Base-by-base conservation (phyloP, 1,284 basidiomycete species). In the Fomitopsis schrenkii region DNA sequence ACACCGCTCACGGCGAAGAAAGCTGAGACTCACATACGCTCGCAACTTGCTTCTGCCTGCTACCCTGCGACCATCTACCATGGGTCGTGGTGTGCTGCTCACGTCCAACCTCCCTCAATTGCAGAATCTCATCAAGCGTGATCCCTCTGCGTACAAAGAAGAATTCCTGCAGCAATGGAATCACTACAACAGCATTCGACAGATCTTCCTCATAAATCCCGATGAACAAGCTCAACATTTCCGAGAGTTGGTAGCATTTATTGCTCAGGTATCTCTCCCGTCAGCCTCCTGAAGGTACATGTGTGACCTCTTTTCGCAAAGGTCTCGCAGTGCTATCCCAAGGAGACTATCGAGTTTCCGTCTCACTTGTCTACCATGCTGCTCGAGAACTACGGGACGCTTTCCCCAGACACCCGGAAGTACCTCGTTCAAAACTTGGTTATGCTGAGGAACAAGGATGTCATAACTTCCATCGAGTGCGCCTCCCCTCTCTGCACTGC, bases 81-180 rank as follows among this genome's bases (percentile, higher is more conserved):
- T 86, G 84, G 81, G 77, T 63, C 81, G 88, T 40, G 87, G 87
- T 26, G 75, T 86, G 45, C 77, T 88, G 26, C 79, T 91, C 59
- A 86, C 87, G 35, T 82, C 88, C 17, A 91, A 91, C 67, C 79
- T 91, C 12, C 88, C 89, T 0, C 90, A 91, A 68, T 79, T 99
- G 19, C 97, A 99, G 74, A 98, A 98, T 73, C 82, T 99, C 62
- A 95, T 99, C 75, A 99, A 97, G 77, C 85, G 97, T 60, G 95
- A 98, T 72, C 93, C 97, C 2, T 76, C 81, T 7, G 91, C 87
- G 0, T 99, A 99, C 80, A 91, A 88, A 72, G 96, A 98, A 68
- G 97, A 99, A 71, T 99, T 99, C 71, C 74, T 95, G n/a, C 94
- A 96, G 66, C 97, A 99, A 82, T 98, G 95, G 91, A 95, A 95